Conservation (phyloP, 768 basidiomycete species). For the Paxillus ammoniavirescens region DNA sequence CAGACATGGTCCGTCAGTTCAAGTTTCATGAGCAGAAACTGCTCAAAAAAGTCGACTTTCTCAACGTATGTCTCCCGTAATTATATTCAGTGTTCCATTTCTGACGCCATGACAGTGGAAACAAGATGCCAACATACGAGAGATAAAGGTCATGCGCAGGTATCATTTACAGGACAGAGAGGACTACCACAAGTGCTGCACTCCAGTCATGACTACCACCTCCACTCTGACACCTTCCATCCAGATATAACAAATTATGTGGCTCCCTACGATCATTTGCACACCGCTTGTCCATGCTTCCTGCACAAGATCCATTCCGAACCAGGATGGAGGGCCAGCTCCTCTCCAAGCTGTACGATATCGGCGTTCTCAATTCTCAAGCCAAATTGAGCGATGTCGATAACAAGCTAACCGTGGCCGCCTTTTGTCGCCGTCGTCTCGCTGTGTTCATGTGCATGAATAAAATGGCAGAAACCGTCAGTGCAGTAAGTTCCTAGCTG, state of each 20-base stretch:
- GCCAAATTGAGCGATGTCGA: conserved; percentile 94
- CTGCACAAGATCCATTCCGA: conserved; percentile 87
- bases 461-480: conserved; percentile 96
- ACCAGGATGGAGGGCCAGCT: conserved; percentile 81
- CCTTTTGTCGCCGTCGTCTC: conserved; percentile 88
- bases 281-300: conserved; percentile 83
- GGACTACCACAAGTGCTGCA: conserved; percentile 82
- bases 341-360: conserved; percentile 94
- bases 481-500: conserved; percentile 61
- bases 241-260: conserved; percentile 91
- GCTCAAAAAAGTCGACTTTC: conserved; percentile 95
- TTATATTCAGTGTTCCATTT: neutral
- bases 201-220: neutral
- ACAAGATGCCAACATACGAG: conserved; percentile 86
- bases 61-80: conserved; percentile 58
- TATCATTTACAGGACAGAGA: conserved; percentile 96
- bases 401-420: conserved; percentile 90
- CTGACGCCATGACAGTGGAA: conserved; percentile 72
- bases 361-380: conserved; percentile 84
- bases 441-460: conserved; percentile 90
- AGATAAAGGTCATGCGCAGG: conserved; percentile 90
- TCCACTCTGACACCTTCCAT: neutral
- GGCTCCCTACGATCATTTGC: conserved; percentile 84
- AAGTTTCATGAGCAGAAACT: conserved; percentile 96
- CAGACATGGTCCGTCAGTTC: conserved; percentile 86